Evolutionary conservation across 192 early-diverging fungal species (phyloP), one percentile per base, ranked within the genome.

Genomic region (Coemansia sp.): DNA sequence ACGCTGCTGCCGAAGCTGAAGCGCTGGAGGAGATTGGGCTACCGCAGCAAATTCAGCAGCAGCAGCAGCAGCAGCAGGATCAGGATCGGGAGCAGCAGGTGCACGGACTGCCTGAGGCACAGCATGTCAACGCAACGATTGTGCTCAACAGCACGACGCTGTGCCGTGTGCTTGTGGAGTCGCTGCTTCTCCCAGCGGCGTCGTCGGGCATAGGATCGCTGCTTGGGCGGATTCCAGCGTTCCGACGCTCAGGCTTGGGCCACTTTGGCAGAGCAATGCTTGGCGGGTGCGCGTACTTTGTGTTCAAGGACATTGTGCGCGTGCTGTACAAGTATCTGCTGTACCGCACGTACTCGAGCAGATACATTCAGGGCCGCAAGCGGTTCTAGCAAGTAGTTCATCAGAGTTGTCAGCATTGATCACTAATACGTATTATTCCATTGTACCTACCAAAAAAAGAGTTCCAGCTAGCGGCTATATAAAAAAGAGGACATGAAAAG

Each of bases 181-280:
- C 89, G 18, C 69, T 92, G 18, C 66, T 88, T 42, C 84, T 89
- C 66, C 90, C 90, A n/a, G 84, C 81, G 15, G 86, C 89, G 23
- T 88, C 87, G n/a, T 86, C 87, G 1, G 68, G 86, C 42, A 77
- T 88, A 39, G 90, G 90, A 48, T 70, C 85, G 48, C 73, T 83
- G 26, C 52, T 89, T 16, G 77, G 79, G 42, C 69, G 70, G 45
- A 77, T 87, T 43, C 69, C 86, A 9, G 82, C 87, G 61, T 39
- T 86, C 21, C 68, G 78, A 23, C 74, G 75, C 16, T 71, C 83
- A 18, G 73, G 83, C 18, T 81, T 86, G 3, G 79, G 85, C 50
- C 77, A 81, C 63, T 89, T 86, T 66, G 83, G 81, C 74, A 66
- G 76, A 50, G 77, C 74, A 40, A 71, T 87, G 57, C 42, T 88